These are phyloP conservation scores for Linderina pennispora DNA, from an alignment of 192 early-diverging fungal species.

Conservation along the genomic window DNA sequence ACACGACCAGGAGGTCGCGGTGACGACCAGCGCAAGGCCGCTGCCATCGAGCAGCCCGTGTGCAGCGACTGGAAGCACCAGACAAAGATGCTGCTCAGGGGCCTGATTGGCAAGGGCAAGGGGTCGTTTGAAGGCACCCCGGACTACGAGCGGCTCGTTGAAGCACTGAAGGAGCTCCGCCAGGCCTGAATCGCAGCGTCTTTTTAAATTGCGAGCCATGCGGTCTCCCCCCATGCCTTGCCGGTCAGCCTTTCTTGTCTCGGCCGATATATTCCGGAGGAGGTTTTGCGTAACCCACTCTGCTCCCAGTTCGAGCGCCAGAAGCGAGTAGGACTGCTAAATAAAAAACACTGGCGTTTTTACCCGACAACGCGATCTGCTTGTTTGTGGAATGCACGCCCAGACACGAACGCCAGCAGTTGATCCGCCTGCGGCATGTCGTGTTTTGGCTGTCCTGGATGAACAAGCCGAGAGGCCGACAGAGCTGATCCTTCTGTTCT, in stretches of 20 bases:
- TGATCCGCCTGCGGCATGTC: no score
- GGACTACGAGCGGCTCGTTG: constrained; percentile 55
- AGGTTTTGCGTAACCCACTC: background rate
- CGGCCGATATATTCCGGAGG: background rate
- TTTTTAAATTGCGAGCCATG: no score
- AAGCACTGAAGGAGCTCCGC: constrained; percentile 55
- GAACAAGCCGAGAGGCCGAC: no score
- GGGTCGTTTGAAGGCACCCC: constrained; percentile 61
- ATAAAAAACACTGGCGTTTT: background rate
- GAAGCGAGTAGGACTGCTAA: background rate
- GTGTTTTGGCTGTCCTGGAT: no score
- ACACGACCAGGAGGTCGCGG: constrained; percentile 23
- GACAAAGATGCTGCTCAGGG: constrained; percentile 71
- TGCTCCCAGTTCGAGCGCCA: no score
- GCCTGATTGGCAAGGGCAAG: constrained; percentile 78
- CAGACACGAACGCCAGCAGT: no score
- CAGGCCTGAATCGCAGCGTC: constrained; percentile 3
- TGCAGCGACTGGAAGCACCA: constrained; percentile 91
- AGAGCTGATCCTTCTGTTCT: no score
- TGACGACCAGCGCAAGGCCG: constrained; percentile 32
- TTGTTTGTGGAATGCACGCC: constrained; percentile 2
- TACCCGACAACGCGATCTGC: background rate
- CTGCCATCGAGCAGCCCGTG: constrained; percentile 46
- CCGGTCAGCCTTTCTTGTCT: background rate
- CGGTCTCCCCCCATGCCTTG: background rate